Evolutionary conservation across 768 basidiomycete genomes (phyloP).

Genomic region (Phylloporus arenicola): DNA sequence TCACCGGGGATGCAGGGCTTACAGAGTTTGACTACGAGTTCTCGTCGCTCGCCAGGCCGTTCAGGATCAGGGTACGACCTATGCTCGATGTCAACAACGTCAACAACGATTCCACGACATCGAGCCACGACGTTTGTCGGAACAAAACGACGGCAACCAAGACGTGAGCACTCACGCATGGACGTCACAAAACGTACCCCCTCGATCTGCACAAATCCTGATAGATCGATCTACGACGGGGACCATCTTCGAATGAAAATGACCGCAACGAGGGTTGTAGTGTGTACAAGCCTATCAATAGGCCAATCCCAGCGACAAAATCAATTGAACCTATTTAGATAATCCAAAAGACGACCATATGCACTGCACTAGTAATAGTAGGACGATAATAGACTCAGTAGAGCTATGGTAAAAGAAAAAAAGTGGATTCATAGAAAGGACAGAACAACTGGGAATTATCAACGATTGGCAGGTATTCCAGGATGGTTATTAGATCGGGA

Average conservation of each 20-base stretch:
- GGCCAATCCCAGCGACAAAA: conserved; percentile 2
- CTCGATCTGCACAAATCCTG: conserved; percentile 81
- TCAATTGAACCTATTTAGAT: conserved; percentile 6
- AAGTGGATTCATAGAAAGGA: conserved; percentile 7
- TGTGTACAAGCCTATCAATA: neutral
- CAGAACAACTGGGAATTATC: conserved; percentile 22
- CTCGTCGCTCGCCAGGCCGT: conserved; percentile 54
- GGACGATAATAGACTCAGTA: neutral
- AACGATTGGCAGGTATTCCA: conserved; percentile 21
- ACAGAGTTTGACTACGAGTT: conserved; percentile 88
- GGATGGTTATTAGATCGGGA: conserved; percentile 19
- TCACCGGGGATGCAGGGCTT: conserved; percentile 23
- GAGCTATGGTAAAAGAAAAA: neutral
- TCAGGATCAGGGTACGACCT: conserved; percentile 76
- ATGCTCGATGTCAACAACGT: neutral
- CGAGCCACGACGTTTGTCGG: neutral
- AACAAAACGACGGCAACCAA: neutral
- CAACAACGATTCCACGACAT: neutral
- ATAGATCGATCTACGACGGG: conserved; percentile 68
- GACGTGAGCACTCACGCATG: conserved; percentile 52
- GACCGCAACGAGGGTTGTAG: too few relatives aligned
- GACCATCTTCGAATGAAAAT: conserved; percentile 8
- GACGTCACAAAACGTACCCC: conserved; percentile 90
- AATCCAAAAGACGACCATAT: conserved; percentile 18
- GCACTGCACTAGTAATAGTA: conserved; percentile 14